Evolutionary conservation across 2,329 filamentous ascomycete genomes (phyloP).

Genomic region (Colletotrichum tanaceti): DNA sequence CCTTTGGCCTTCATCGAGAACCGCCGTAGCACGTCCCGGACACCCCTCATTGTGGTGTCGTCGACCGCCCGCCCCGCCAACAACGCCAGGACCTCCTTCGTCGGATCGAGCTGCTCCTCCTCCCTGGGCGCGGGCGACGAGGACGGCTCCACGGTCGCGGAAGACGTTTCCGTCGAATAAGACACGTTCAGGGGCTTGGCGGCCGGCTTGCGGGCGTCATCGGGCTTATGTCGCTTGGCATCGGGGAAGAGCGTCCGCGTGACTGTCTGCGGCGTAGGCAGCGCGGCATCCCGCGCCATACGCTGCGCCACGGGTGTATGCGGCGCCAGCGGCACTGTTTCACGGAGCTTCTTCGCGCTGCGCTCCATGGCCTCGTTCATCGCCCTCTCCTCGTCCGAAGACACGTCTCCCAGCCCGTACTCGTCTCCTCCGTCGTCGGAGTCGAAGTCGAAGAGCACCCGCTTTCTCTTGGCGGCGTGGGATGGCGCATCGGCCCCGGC

Average conservation of each 20-base stretch:
- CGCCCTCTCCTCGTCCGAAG: constrained; percentile 54
- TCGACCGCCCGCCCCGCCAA: constrained; percentile 59
- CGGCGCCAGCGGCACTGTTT: constrained; percentile 1
- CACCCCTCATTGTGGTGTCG: constrained; percentile 48
- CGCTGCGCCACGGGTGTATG: constrained; percentile 46
- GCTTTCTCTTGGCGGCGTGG: constrained; percentile 48
- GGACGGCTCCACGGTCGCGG: constrained; percentile 22
- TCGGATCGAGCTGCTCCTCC: constrained; percentile 51
- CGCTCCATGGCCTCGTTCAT: constrained; percentile 52
- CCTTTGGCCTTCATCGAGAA: constrained; percentile 71
- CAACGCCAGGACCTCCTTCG: constrained; percentile 61
- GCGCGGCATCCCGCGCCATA: constrained; percentile 42
- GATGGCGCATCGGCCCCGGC: constrained; percentile 41
- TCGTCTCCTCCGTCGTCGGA: constrained; percentile 42
- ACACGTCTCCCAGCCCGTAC: constrained; percentile 48
- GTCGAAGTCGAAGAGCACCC: constrained; percentile 42
- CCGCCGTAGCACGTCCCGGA: constrained; percentile 61
- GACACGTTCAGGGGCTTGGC: constrained; percentile 25
- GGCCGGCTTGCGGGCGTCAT: constrained; percentile 42
- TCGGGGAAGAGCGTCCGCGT: constrained; percentile 52
- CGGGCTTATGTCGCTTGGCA: constrained; percentile 49
- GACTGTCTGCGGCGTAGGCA: constrained; percentile 51
- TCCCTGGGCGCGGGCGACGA: constrained; percentile 32
- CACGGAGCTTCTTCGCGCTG: constrained; percentile 47
- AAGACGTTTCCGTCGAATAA: constrained; percentile 36